phyloP scores from a whole-genome alignment of 2,329 filamentous ascomycete genomes.

The Talaromyces marneffei region DNA sequence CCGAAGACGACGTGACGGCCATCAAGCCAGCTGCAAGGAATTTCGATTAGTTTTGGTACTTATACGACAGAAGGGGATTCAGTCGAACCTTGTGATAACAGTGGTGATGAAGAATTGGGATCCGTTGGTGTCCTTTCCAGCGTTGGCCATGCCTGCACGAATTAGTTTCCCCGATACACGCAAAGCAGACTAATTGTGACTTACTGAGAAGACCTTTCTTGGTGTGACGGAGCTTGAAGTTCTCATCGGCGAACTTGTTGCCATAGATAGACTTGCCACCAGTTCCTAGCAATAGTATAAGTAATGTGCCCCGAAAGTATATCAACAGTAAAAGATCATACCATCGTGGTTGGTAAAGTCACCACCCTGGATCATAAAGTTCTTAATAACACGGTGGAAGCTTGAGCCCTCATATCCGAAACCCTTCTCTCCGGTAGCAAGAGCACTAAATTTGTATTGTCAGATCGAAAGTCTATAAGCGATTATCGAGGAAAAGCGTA shows the following conservation, averaged over 20 bases:
- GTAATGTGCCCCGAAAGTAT: not conserved
- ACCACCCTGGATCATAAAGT: conserved; percentile 67
- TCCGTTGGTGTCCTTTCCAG: conserved; percentile 59
- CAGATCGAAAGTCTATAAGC: not conserved
- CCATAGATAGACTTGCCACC: conserved; percentile 65
- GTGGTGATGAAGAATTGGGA: conserved; percentile 65
- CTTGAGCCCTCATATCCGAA: conserved; percentile 61
- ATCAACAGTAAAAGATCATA: conserved; percentile 15
- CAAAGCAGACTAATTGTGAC: conserved; percentile 20
- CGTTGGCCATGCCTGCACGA: conserved; percentile 56
- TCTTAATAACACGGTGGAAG: conserved; percentile 66
- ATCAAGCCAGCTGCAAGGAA: conserved; percentile 50
- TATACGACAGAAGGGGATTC: not conserved
- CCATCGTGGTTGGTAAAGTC: conserved; percentile 61
- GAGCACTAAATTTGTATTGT: conserved; percentile 36
- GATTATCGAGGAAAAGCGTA: conserved; percentile 22
- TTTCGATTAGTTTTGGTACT: not conserved
- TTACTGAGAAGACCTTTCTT: conserved; percentile 58
- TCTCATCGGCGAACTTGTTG: conserved; percentile 62
- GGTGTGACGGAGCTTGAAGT: conserved; percentile 65
- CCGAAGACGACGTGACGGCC: conserved; percentile 63
- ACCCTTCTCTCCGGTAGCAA: conserved; percentile 62
- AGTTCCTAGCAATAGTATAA: conserved; percentile 42
- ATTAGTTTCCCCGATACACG: conserved; percentile 11
- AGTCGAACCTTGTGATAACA: conserved; percentile 46